These are phyloP conservation scores for Takashimella tepidaria DNA, from an alignment of 1,284 basidiomycete genomes.

Conservation along the genomic window DNA sequence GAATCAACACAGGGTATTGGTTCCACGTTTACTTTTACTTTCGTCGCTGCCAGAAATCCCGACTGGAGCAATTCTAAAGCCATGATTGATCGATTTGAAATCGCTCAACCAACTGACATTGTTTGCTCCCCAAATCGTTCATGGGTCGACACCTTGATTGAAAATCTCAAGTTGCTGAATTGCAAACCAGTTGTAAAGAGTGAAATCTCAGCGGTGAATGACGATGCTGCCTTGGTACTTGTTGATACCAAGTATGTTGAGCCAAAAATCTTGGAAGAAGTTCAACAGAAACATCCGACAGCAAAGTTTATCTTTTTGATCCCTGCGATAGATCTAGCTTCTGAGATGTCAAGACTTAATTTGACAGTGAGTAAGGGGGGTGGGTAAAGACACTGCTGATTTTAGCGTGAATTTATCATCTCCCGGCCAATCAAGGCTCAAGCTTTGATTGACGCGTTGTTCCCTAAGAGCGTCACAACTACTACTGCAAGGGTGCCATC, in stretches of 20 bases:
- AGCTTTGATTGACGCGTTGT: conserved; percentile 28
- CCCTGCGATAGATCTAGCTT: conserved; percentile 21
- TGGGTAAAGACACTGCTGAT: not conserved
- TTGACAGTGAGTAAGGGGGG: not conserved
- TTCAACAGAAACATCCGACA: conserved; percentile 17
- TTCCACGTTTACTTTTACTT: conserved; percentile 40
- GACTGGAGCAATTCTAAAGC: conserved; percentile 9
- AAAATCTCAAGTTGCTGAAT: conserved; percentile 28
- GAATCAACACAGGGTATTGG: conserved; percentile 41
- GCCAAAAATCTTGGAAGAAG: conserved; percentile 5
- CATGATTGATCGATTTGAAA: conserved; percentile 5
- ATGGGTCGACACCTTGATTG: not conserved
- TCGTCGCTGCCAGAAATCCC: conserved; percentile 25
- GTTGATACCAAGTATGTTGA: conserved; percentile 14
- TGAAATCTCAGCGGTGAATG: not conserved
- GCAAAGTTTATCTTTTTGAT: conserved; percentile 28
- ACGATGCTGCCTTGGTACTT: conserved; percentile 11
- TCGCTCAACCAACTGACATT: conserved; percentile 4
- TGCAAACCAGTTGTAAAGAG: conserved; percentile 6
- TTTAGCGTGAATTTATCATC: conserved; percentile 31
- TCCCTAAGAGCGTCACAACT: not conserved
- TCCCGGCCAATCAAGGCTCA: conserved; percentile 39
- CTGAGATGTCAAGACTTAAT: not conserved
- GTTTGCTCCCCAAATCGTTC: not conserved
- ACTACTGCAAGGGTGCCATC: not conserved